Evolutionary conservation across 2,329 filamentous ascomycete species (phyloP).

Genomic region (Gnomoniopsis sp.): DNA sequence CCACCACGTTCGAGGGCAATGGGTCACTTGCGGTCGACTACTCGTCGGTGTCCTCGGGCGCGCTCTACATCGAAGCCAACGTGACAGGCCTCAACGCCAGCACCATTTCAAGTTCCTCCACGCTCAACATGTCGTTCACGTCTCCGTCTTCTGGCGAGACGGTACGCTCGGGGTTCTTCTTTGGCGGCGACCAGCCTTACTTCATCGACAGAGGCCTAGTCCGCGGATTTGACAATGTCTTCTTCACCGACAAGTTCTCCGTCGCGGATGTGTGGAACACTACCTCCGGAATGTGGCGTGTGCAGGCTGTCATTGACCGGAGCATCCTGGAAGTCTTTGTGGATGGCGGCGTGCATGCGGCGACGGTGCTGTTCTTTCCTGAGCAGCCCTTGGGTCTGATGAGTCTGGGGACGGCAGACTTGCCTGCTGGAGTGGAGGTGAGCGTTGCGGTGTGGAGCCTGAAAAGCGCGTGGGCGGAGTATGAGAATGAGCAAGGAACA

Average conservation of each 20-base stretch:
- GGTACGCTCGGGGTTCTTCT: slow-evolving; percentile 45
- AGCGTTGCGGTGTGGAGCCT: slow-evolving; percentile 35
- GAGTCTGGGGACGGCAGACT: slow-evolving; percentile 29
- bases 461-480: slow-evolving; percentile 33
- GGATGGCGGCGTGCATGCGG: slow-evolving; percentile 46
- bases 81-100: slow-evolving; percentile 37
- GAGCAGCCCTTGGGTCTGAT: slow-evolving; percentile 36
- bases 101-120: slow-evolving; percentile 23
- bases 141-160: slow-evolving; percentile 46
- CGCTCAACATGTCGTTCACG: slow-evolving; percentile 27
- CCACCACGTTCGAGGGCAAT: slow-evolving; percentile 43
- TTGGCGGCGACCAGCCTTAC: slow-evolving; percentile 46
- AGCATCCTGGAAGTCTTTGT: slow-evolving; percentile 54
- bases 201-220: slow-evolving; percentile 48
- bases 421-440: slow-evolving; percentile 32
- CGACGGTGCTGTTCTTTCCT: slow-evolving; percentile 50
- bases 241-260: slow-evolving; percentile 53
- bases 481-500: slow-evolving; percentile 23
- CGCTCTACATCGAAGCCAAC: slow-evolving; percentile 53
- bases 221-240: slow-evolving; percentile 35
- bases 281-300: slow-evolving; percentile 17
- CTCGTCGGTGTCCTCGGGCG: slow-evolving; percentile 43
- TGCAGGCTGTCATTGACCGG: slow-evolving; percentile 51
- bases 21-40: slow-evolving; percentile 48
- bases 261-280: slow-evolving; percentile 25